Base-by-base conservation (phyloP, 805 yeast genomes). In the Starmerella kuoi region DNA sequence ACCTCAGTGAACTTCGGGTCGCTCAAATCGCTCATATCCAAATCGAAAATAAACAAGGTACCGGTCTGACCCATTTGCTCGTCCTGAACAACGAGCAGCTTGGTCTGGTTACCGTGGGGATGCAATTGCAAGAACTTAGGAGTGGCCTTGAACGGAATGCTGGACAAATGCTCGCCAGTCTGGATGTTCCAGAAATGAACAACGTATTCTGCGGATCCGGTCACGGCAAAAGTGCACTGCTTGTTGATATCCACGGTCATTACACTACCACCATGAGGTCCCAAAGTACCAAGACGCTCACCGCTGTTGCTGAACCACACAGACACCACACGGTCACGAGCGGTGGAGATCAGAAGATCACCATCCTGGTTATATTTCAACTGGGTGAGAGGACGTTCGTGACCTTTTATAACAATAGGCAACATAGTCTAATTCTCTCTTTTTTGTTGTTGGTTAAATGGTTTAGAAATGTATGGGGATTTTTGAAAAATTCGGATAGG, bases 341-440 rank as follows among this genome's bases (percentile, higher is more conserved):
- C 85, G 31, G 84, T 87, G 9, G 97, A 78, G 61, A 91, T 79
- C 44, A 91, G 72, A 53, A 91, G 65, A 62, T 91, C 99, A 35
- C 99, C 99, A 58, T 93, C 97, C 49, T 76, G 72, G 73, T 91
- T 91, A 69, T 78, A 91, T 61, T 83, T 88, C 55, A 91, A 87
- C 70, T 91, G 97, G 37, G 97, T 87, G 55, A 91, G 69, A 52
- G 97, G 85, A 74, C 98, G 94, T 68, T 84, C 95, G 67, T 91
- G 98, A 47, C 97, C 97, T 72, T 82, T 81, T 56, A 61, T 48
- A 23, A 54, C 49, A 31, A 57, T 51, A 23, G 61, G 60, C 26
- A 52, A 44, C 61, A 57, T 57, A 25, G 28, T 9, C 12, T 9
- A 9, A 9, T 14, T 15, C 23, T 21, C 9, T 18, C 35, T 32